A percentile compares a stretch with the other conserved stretches of the same genome.
Evolutionary conservation across 2,329 filamentous ascomycete genomes (phyloP).

Genomic region (Trichoderma atrobrunneum): DNA sequence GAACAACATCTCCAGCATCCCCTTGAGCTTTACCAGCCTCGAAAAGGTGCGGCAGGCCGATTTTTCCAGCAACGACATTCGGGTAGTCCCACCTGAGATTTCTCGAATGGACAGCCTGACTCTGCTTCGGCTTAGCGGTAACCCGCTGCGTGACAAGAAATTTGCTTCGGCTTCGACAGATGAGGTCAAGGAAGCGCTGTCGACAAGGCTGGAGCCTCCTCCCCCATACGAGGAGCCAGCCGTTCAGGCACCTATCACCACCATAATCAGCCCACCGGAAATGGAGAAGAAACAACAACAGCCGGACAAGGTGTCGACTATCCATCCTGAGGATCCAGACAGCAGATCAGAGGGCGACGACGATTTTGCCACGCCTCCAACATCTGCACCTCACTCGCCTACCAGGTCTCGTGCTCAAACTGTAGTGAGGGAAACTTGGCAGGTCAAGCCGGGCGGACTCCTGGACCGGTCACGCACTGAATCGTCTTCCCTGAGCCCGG

Average conservation of each 20-base stretch:
- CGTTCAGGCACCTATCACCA: conserved; percentile 23
- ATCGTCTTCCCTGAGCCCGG: conserved; percentile 57
- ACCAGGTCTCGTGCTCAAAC: conserved; percentile 49
- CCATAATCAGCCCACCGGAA: conserved; percentile 31
- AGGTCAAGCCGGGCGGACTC: conserved; percentile 57
- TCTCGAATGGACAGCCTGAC: conserved; percentile 75
- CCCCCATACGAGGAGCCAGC: conserved; percentile 38
- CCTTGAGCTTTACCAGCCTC: conserved; percentile 68
- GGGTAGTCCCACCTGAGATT: conserved; percentile 70
- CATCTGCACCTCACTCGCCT: conserved; percentile 51
- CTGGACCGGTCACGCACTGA: conserved; percentile 69
- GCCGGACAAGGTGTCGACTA: background rate
- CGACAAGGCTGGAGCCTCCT: conserved; percentile 61
- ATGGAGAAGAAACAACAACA: conserved; percentile 25
- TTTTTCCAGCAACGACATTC: conserved; percentile 81
- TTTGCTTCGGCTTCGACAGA: conserved; percentile 77
- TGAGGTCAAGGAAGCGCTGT: conserved; percentile 73
- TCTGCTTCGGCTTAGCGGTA: conserved; percentile 77
- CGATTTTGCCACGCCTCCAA: conserved; percentile 58
- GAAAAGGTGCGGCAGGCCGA: conserved; percentile 71
- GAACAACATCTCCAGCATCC: conserved; percentile 75
- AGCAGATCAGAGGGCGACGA: conserved; percentile 50
- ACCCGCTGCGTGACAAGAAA: conserved; percentile 85
- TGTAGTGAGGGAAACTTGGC: conserved; percentile 49
- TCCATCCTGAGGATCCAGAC: conserved; percentile 40